A percentile compares a stretch with the other conserved stretches of the same genome.
Evolutionary conservation across 2,329 filamentous ascomycete species (phyloP).

Genomic region (Aspergillus sp.): DNA sequence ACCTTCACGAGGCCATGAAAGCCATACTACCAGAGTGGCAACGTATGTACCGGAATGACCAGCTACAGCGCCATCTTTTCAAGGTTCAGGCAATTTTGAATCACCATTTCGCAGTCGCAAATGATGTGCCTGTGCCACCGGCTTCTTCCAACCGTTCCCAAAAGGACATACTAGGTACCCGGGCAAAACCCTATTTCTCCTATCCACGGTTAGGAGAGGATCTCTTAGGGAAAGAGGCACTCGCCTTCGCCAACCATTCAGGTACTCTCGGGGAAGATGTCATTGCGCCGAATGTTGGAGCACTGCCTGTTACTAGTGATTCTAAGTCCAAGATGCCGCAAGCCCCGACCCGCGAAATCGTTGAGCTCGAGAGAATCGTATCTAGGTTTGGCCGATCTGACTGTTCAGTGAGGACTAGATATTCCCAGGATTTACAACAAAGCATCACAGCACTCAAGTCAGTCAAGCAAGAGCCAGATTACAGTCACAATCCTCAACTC

Average conservation of each 20-base stretch:
- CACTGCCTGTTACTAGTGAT: not conserved
- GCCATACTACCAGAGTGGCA: slow-evolving; percentile 48
- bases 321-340: not conserved
- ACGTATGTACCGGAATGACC: slow-evolving; percentile 49
- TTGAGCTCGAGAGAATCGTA: slow-evolving; percentile 28
- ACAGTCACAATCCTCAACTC: not conserved
- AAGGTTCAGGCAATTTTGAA: slow-evolving; percentile 46
- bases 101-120: slow-evolving; percentile 16
- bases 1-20: slow-evolving; percentile 25
- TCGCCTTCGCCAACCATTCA: too few species aligned
- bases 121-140: not conserved
- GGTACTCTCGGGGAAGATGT: not conserved
- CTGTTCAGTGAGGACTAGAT: slow-evolving; percentile 32
- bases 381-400: slow-evolving; percentile 19
- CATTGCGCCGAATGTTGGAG: not conserved
- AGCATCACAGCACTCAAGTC: slow-evolving; percentile 38
- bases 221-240: not conserved
- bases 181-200: not conserved
- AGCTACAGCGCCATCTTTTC: slow-evolving; percentile 47
- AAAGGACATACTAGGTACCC: not conserved
- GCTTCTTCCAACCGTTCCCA: not conserved
- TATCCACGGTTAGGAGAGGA: not conserved
- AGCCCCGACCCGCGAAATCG: slow-evolving; percentile 6
- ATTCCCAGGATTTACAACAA: slow-evolving; percentile 38
- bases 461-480: not conserved